These are phyloP conservation scores for Thinopyrum elongatum DNA, from an alignment of 176 grass and related monocot species.

Conservation along the genomic window DNA sequence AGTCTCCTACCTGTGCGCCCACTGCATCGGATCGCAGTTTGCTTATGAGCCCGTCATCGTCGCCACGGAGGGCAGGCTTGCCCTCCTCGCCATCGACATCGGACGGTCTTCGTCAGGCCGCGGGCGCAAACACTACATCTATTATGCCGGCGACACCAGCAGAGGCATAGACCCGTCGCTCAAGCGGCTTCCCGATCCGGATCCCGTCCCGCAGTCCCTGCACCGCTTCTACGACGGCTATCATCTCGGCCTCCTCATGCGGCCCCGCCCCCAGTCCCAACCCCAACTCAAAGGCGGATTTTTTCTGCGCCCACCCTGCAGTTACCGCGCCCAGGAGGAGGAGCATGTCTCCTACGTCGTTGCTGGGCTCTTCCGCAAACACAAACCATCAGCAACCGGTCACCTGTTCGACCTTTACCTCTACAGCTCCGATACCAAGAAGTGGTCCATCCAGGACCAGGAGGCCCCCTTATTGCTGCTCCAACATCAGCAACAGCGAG, in stretches of 20 bases:
- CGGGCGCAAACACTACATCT: not conserved
- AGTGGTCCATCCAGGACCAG: not conserved
- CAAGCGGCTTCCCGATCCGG: not conserved
- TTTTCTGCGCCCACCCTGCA: no score
- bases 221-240: not conserved
- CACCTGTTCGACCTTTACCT: not conserved
- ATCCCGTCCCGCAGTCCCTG: not conserved
- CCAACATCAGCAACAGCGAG: not conserved
- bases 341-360: not conserved
- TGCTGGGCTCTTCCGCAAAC: not conserved
- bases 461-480: not conserved
- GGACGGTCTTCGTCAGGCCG: not conserved
- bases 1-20: not conserved
- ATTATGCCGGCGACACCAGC: not conserved
- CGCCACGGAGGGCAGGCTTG: not conserved
- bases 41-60: not conserved
- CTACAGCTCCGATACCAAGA: not conserved
- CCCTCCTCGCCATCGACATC: not conserved
- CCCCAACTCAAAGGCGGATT: no score
- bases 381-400: not conserved
- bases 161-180: not conserved
- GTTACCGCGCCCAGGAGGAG: not conserved
- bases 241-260: not conserved
- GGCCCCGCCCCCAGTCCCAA: not conserved
- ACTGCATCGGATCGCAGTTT: not conserved